Evolutionary conservation across 73 alveolate genomes (phyloP).

Genomic region (Paramecium octaurelia): DNA sequence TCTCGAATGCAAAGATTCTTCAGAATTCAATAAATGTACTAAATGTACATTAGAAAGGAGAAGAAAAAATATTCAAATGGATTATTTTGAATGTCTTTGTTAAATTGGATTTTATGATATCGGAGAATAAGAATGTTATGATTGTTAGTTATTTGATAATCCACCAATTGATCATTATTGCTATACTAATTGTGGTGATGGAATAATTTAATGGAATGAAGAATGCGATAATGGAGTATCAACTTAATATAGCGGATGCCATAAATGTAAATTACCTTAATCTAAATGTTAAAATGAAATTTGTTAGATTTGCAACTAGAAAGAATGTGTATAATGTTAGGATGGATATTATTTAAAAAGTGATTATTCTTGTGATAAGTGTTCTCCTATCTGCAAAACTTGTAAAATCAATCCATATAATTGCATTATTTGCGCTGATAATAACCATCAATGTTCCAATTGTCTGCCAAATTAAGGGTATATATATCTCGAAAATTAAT

Average conservation of each 20-base stretch:
- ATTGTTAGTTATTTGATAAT: background rate
- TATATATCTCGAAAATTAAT: background rate
- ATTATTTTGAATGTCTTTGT: constrained; percentile 18
- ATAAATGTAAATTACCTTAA: background rate
- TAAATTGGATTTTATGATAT: constrained; percentile 3
- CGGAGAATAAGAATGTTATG: background rate
- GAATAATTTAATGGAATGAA: constrained; percentile 32
- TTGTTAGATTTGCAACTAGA: background rate
- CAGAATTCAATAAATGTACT: background rate
- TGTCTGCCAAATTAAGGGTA: background rate
- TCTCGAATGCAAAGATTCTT: background rate
- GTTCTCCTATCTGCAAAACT: background rate
- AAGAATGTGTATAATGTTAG: background rate
- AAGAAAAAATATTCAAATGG: background rate
- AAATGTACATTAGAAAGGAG: background rate
- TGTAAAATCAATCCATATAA: background rate
- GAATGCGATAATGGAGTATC: constrained; percentile 18
- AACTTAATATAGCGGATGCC: background rate
- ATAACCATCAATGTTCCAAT: background rate
- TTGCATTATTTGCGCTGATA: background rate
- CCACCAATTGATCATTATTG: background rate
- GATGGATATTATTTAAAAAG: constrained; percentile 21
- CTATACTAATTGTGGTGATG: constrained; percentile 25
- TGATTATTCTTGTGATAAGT: background rate
- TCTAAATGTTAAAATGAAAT: background rate